Conservation (phyloP, 2,329 filamentous ascomycete genomes). For the Pseudophaeomoniella oleicola region DNA sequence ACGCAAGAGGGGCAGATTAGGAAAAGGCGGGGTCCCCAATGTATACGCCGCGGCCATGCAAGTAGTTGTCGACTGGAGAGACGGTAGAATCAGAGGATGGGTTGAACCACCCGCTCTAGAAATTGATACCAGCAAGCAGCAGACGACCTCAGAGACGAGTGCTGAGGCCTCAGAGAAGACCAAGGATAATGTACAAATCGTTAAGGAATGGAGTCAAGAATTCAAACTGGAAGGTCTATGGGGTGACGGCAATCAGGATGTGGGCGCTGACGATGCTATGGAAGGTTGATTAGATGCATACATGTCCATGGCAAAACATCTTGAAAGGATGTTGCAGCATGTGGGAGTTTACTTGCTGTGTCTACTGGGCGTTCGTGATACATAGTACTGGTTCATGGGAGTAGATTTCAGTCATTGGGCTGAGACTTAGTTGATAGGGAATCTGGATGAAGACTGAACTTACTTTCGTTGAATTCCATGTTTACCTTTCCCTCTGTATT, state of each 20-base stretch:
- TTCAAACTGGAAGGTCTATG: conserved; percentile 91
- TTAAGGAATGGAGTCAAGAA: conserved; percentile 84
- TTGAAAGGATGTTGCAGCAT: no score
- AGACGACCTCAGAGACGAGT: conserved; percentile 19
- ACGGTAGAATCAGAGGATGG: conserved; percentile 91
- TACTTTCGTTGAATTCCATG: no score
- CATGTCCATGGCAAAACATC: no score
- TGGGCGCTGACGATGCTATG: conserved; percentile 23
- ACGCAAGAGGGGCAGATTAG: conserved; percentile 76
- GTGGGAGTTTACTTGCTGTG: no score
- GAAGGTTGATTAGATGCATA: no score
- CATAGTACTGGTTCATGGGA: no score
- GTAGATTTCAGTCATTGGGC: no score
- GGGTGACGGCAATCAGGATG: conserved; percentile 44
- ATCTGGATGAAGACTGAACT: no score
- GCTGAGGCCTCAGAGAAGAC: conserved; percentile 22
- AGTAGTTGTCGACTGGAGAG: conserved; percentile 92
- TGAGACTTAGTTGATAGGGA: no score
- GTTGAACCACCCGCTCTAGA: conserved; percentile 57
- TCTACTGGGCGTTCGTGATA: no score
- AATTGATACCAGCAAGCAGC: conserved; percentile 30
- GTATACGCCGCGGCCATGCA: conserved; percentile 75
- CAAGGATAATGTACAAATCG: conserved; percentile 65
- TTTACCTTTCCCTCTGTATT: no score
- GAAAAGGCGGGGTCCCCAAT: conserved; percentile 83